A percentile compares a stretch with the other conserved stretches of the same genome.
These are phyloP conservation scores for Orbilia brochopaga DNA, from an alignment of 2,329 filamentous ascomycete species.

Conservation along the genomic window DNA sequence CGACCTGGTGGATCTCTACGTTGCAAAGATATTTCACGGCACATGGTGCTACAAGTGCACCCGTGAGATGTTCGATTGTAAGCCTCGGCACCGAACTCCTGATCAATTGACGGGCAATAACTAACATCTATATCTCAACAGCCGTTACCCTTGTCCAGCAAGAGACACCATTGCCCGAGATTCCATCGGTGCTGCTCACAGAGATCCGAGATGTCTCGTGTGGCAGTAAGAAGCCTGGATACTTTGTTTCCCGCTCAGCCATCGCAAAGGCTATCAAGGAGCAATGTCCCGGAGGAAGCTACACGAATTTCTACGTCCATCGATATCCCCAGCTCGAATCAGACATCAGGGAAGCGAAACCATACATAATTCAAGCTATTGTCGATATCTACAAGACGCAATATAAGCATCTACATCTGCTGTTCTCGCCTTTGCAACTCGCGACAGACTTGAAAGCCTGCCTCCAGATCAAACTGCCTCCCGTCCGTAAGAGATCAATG, in stretches of 20 bases:
- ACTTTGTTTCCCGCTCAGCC: slow-evolving; percentile 24
- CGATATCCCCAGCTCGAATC: slow-evolving; percentile 21
- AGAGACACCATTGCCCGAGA: slow-evolving; percentile 15
- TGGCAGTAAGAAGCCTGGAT: slow-evolving; percentile 23
- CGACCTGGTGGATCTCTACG: slow-evolving; percentile 34
- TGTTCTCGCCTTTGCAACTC: slow-evolving; percentile 16
- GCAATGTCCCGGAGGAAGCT: slow-evolving; percentile 26
- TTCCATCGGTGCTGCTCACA: slow-evolving; percentile 20
- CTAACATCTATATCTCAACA: slow-evolving; percentile 5
- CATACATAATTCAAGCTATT: slow-evolving; percentile 25
- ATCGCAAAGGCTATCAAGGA: slow-evolving; percentile 23
- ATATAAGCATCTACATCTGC: slow-evolving; percentile 35
- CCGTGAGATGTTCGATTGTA: slow-evolving; percentile 39
- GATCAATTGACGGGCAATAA: background rate
- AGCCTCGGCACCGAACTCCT: background rate
- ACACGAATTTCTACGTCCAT: slow-evolving; percentile 24
- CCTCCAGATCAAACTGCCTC: slow-evolving; percentile 16
- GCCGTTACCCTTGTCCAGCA: slow-evolving; percentile 25
- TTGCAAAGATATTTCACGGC: slow-evolving; percentile 23
- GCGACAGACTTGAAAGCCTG: slow-evolving; percentile 17
- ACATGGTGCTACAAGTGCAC: slow-evolving; percentile 42
- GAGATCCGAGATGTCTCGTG: slow-evolving; percentile 20
- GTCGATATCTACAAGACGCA: slow-evolving; percentile 11
- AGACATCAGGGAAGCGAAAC: slow-evolving; percentile 34
- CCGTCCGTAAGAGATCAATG: background rate